A percentile compares a stretch with the other conserved stretches of the same genome.
Evolutionary conservation across 2,329 filamentous ascomycete genomes (phyloP).

Genomic region (Penicillium sp.): DNA sequence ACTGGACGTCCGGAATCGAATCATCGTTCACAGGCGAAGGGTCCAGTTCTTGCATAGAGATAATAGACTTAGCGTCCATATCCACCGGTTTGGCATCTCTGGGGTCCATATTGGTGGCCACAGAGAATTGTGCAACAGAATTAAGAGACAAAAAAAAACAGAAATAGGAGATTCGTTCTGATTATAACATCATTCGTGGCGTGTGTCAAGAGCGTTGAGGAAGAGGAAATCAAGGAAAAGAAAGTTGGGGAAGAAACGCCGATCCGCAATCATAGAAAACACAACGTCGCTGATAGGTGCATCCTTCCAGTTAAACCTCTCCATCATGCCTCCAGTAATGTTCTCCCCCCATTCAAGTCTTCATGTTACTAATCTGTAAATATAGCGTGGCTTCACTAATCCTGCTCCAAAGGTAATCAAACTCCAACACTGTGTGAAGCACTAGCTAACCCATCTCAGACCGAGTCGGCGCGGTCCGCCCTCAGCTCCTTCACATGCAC

Average conservation of each 20-base stretch:
- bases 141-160: conserved; percentile 1
- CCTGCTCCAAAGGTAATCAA: conserved; percentile 45
- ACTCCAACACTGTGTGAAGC: neutral
- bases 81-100: conserved; percentile 26
- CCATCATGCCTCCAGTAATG: conserved; percentile 38
- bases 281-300: conserved; percentile 16
- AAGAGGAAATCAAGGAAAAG: neutral
- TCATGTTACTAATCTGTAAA: neutral
- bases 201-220: neutral
- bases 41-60: conserved; percentile 75
- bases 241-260: conserved; percentile 15
- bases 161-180: conserved; percentile 12
- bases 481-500: conserved; percentile 80
- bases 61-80: conserved; percentile 49
- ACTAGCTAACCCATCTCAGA: conserved; percentile 34
- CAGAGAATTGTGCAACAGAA: neutral
- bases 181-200: conserved; percentile 14
- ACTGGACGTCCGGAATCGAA: conserved; percentile 47
- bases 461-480: conserved; percentile 70
- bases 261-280: conserved; percentile 15
- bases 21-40: conserved; percentile 73
- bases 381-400: conserved; percentile 50
- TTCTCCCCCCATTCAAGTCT: neutral
- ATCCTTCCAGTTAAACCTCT: neutral
- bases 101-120: conserved; percentile 16